A percentile compares a stretch with the other conserved stretches of the same genome.
Evolutionary conservation across 2,329 filamentous ascomycete species (phyloP).

Genomic region (Ophiostoma ulmi): DNA sequence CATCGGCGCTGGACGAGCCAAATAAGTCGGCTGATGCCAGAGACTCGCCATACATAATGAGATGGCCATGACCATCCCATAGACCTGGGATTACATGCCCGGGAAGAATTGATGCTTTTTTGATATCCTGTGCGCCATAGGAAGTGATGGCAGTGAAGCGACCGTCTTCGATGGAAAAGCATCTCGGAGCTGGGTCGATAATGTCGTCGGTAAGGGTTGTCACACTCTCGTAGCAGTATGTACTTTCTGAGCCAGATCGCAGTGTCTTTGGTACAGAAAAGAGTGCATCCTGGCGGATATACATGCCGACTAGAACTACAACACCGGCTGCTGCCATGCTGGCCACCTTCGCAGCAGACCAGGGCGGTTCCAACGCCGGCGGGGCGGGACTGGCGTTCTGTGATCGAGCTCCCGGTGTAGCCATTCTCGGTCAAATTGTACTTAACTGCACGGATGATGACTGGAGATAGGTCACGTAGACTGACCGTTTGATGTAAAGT

Average conservation of each 20-base stretch:
- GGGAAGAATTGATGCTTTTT: slow-evolving; percentile 30
- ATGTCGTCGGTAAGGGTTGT: slow-evolving; percentile 38
- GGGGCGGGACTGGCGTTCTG: background rate
- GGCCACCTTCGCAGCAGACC: slow-evolving; percentile 1
- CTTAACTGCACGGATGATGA: background rate
- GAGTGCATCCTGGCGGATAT: background rate
- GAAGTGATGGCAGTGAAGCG: slow-evolving; percentile 47
- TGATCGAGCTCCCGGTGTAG: background rate
- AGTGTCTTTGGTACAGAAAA: background rate
- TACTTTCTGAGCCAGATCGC: slow-evolving; percentile 26
- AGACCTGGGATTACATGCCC: slow-evolving; percentile 61
- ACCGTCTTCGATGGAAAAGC: slow-evolving; percentile 53
- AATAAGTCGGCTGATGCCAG: slow-evolving; percentile 62
- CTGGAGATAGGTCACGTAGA: background rate
- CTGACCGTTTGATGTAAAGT: background rate
- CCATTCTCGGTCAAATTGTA: background rate
- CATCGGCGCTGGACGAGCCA: slow-evolving; percentile 49
- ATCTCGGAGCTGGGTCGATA: slow-evolving; percentile 36
- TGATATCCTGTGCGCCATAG: slow-evolving; percentile 31
- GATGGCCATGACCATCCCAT: slow-evolving; percentile 66
- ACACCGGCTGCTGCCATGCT: slow-evolving; percentile 10
- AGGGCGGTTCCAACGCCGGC: slow-evolving; percentile 7
- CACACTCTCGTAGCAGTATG: slow-evolving; percentile 42
- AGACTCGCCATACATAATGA: slow-evolving; percentile 61
- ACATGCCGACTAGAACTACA: slow-evolving; percentile 15